phyloP scores from a whole-genome alignment of 768 basidiomycete genomes.

The Naganishia randhawae region DNA sequence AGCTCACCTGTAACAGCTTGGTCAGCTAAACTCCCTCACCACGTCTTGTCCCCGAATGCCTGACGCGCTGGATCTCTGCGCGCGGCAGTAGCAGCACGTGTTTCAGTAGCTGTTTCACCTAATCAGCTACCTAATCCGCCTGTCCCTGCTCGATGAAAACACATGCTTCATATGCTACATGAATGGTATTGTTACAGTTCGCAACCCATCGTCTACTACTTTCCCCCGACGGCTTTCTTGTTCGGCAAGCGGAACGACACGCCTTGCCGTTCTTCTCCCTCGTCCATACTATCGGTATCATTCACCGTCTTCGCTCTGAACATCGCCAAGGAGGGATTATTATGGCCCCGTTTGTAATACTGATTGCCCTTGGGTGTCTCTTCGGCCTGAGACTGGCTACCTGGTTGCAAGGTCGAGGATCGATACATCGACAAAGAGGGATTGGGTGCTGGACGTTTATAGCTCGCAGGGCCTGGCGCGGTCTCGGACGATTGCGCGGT shows the following conservation, averaged over 20 bases:
- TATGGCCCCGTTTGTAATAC: constrained; percentile 9
- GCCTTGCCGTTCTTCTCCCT: not conserved
- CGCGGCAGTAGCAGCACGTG: too few relatives aligned
- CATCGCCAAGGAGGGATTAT: constrained; percentile 12
- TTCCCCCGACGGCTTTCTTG: not conserved
- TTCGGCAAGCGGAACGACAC: not conserved
- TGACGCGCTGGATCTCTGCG: too few relatives aligned
- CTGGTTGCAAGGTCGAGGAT: constrained; percentile 5
- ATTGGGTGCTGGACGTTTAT: constrained; percentile 25
- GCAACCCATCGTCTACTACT: not conserved
- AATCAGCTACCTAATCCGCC: too few relatives aligned
- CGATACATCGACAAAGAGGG: constrained; percentile 24
- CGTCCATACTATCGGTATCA: constrained; percentile 6
- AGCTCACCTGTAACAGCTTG: too few relatives aligned
- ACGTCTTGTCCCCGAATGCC: too few relatives aligned
- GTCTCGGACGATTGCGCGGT: constrained; percentile 39
- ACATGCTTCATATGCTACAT: constrained; percentile 1
- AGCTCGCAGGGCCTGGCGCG: constrained; percentile 35
- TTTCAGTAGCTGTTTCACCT: too few relatives aligned
- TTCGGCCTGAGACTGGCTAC: not conserved
- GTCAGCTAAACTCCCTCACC: too few relatives aligned
- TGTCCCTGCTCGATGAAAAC: too few relatives aligned
- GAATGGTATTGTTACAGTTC: not conserved
- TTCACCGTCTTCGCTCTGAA: constrained; percentile 1
- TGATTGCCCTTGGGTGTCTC: constrained; percentile 21